Conservation (phyloP, 495 filamentous ascomycete species). For the Terfezia claveryi region DNA sequence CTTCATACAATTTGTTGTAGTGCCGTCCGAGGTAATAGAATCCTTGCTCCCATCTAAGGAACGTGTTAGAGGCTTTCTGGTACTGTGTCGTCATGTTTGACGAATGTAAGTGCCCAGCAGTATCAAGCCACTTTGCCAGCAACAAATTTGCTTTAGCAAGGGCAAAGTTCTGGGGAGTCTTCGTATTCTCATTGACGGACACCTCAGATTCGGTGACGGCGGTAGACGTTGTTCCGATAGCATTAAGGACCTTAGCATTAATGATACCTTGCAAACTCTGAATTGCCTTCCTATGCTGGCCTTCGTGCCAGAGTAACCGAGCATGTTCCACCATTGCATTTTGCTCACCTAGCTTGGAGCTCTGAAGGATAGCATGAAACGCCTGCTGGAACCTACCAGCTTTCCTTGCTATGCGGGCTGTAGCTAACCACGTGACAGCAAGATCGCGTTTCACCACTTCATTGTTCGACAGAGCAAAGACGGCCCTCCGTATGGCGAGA, state of each 20-base stretch:
- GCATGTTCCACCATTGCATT: conserved; percentile 85
- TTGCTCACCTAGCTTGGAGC: conserved; percentile 57
- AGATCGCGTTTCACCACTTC: conserved; percentile 39
- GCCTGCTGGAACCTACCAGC: conserved; percentile 58
- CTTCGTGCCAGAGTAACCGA: conserved; percentile 79
- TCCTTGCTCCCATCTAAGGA: conserved; percentile 71
- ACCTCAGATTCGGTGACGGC: background rate
- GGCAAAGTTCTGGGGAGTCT: background rate
- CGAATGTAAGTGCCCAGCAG: conserved; percentile 71
- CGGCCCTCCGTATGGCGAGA: conserved; percentile 63
- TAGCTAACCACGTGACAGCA: conserved; percentile 67
- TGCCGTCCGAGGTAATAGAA: conserved; percentile 93
- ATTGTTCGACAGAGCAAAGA: conserved; percentile 36
- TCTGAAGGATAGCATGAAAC: conserved; percentile 81
- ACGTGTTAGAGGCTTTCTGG: conserved; percentile 39
- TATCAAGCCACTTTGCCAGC: conserved; percentile 90
- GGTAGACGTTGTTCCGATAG: background rate
- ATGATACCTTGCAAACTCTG: conserved; percentile 73
- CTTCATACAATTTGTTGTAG: conserved; percentile 89
- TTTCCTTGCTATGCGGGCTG: conserved; percentile 69
- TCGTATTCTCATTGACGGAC: background rate
- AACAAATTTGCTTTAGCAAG: conserved; percentile 44
- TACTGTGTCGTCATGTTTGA: conserved; percentile 56
- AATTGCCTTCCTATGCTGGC: conserved; percentile 85
- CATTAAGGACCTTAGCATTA: conserved; percentile 39